Conservation (phyloP, 345 rosid genomes). For the Syzygium aqueum region DNA sequence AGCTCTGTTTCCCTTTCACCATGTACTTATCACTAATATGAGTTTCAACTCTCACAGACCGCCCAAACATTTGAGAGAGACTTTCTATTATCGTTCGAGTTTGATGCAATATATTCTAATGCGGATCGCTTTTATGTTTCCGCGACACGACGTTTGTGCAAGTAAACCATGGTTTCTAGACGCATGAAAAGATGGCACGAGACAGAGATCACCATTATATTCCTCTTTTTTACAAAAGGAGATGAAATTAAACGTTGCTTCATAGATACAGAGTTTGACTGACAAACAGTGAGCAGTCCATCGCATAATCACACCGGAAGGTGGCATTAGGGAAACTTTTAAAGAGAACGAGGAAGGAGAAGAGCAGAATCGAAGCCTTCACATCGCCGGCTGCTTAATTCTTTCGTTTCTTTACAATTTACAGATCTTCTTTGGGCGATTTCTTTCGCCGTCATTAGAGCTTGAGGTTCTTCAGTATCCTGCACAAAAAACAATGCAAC, state of each 20-base stretch:
- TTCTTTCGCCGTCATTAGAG: constrained; percentile 12
- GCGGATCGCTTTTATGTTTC: not conserved
- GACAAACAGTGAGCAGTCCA: not conserved
- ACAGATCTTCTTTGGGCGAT: not conserved
- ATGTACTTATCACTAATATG: not conserved
- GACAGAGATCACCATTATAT: not conserved
- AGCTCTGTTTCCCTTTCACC: not conserved
- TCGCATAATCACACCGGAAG: not conserved
- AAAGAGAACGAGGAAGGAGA: not conserved
- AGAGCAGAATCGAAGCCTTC: not conserved
- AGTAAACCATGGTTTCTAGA: not conserved
- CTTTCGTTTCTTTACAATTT: not conserved
- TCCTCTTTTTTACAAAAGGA: not conserved
- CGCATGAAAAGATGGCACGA: not conserved
- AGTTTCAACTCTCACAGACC: not conserved
- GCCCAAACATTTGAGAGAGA: not conserved
- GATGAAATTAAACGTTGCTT: not conserved
- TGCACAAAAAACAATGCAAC: constrained; percentile 9
- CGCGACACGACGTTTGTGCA: not conserved
- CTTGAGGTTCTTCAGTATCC: constrained; percentile 58
- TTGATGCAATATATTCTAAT: too few relatives aligned
- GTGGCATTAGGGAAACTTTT: constrained; percentile 1
- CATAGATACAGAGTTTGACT: not conserved
- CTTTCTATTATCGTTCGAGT: not conserved
- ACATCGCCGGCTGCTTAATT: not conserved